phyloP scores from a whole-genome alignment of 2,329 filamentous ascomycete genomes.

The Aspergillus carbonarius region DNA sequence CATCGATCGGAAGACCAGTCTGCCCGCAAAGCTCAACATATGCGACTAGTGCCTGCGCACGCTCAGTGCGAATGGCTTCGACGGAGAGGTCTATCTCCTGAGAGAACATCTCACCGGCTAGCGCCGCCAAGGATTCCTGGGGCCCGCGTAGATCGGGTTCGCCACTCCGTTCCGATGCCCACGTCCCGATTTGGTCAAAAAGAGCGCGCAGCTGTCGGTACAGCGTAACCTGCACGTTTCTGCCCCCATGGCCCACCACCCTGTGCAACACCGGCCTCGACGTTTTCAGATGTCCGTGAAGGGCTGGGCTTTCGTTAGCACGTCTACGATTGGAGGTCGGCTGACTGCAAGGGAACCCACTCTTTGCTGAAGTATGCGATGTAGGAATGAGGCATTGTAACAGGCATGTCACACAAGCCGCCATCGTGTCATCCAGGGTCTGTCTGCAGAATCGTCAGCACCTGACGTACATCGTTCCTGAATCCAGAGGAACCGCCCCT shows the following conservation, averaged over 20 bases:
- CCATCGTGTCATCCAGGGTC: constrained; percentile 38
- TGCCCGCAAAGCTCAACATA: constrained; percentile 31
- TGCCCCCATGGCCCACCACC: constrained; percentile 33
- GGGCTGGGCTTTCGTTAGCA: constrained; percentile 31
- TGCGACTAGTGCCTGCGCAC: constrained; percentile 36
- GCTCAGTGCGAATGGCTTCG: constrained; percentile 38
- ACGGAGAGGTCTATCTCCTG: constrained; percentile 35
- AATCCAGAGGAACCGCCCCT: not conserved
- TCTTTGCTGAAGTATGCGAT: constrained; percentile 21
- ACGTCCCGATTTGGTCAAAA: constrained; percentile 31
- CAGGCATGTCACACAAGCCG: constrained; percentile 40
- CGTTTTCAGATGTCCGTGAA: constrained; percentile 32
- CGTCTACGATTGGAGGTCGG: not conserved
- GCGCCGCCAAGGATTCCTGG: constrained; percentile 25
- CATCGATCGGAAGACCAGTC: constrained; percentile 20
- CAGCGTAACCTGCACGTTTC: constrained; percentile 34
- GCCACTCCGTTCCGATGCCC: constrained; percentile 17
- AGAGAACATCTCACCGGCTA: constrained; percentile 33
- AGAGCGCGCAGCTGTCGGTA: constrained; percentile 37
- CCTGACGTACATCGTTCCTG: not conserved
- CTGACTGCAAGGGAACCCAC: constrained; percentile 19
- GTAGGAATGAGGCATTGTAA: constrained; percentile 38
- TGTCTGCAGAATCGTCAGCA: constrained; percentile 9
- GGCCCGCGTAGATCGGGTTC: constrained; percentile 24
- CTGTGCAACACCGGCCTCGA: constrained; percentile 30